A percentile compares a stretch with the other conserved stretches of the same genome.
phyloP scores from a whole-genome alignment of 768 basidiomycete species.

The Lactarius sp. region DNA sequence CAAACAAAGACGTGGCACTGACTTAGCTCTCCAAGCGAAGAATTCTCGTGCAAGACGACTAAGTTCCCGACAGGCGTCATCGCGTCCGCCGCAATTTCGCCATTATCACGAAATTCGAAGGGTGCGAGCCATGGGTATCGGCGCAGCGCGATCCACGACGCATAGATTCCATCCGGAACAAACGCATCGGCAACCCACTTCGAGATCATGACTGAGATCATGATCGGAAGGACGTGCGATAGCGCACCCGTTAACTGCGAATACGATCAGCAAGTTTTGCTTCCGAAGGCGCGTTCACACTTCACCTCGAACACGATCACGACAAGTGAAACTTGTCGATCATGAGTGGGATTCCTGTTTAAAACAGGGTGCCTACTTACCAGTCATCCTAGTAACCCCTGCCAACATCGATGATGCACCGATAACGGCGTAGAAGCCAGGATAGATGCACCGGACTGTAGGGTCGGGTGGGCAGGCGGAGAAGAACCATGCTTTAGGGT shows the following conservation, averaged over 20 bases:
- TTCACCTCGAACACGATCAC: conserved; percentile 70
- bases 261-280: background rate
- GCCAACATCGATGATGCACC: conserved; percentile 73
- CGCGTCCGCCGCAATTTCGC: conserved; percentile 54
- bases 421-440: conserved; percentile 73
- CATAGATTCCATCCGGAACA: conserved; percentile 63
- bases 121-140: conserved; percentile 68
- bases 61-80: conserved; percentile 53
- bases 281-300: background rate
- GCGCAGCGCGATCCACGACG: conserved; percentile 67
- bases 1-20: conserved; percentile 9
- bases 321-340: conserved; percentile 56
- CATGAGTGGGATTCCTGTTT: background rate
- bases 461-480: conserved; percentile 68
- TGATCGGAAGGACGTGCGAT: conserved; percentile 77
- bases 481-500: conserved; percentile 66
- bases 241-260: conserved; percentile 69
- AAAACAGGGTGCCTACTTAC: conserved; percentile 35
- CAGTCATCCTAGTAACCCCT: conserved; percentile 73
- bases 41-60: conserved; percentile 37
- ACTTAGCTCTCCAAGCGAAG: conserved; percentile 49
- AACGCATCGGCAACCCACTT: conserved; percentile 76
- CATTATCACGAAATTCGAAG: conserved; percentile 58
- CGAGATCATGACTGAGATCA: conserved; percentile 72
- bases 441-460: conserved; percentile 61